Conservation (phyloP, 2,329 filamentous ascomycete genomes). For the Trichoderma brevicompactum region DNA sequence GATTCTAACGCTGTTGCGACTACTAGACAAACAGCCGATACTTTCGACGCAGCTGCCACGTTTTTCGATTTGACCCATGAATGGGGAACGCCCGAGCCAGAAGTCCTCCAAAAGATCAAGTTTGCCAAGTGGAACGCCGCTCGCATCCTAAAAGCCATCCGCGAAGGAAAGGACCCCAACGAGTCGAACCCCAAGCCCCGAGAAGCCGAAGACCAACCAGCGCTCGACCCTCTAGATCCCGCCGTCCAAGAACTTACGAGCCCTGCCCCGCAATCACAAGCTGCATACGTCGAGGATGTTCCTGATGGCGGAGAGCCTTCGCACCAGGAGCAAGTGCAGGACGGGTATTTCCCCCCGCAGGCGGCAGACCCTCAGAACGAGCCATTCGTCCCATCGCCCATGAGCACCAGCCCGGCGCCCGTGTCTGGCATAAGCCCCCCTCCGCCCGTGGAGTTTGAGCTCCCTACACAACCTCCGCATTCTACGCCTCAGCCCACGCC, state of each 20-base stretch:
- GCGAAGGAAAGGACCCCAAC: conserved; percentile 90
- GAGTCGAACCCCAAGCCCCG: conserved; percentile 76
- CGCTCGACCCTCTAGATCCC: conserved; percentile 46
- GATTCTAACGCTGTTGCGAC: background rate
- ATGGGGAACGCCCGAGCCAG: conserved; percentile 76
- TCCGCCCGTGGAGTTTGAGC: conserved; percentile 31
- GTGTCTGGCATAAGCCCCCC: conserved; percentile 33
- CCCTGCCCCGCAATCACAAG: conserved; percentile 53
- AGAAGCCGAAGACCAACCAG: conserved; percentile 37
- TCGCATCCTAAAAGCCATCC: conserved; percentile 87
- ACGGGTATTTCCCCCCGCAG: conserved; percentile 43
- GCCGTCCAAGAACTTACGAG: conserved; percentile 39
- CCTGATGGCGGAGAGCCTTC: conserved; percentile 49
- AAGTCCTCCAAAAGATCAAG: conserved; percentile 85
- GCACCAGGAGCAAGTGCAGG: conserved; percentile 37
- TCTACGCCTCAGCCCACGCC: conserved; percentile 35
- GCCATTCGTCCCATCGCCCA: conserved; percentile 43
- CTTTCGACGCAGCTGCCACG: conserved; percentile 87
- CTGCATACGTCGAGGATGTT: conserved; percentile 58
- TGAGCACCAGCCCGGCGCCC: conserved; percentile 40
- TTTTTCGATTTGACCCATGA: conserved; percentile 88
- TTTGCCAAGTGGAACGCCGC: conserved; percentile 96
- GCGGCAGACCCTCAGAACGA: conserved; percentile 31
- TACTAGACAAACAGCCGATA: conserved; percentile 86
- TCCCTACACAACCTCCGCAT: conserved; percentile 35